These are phyloP conservation scores for Ottelia alismoides DNA, from an alignment of 106 monocot genomes.

Conservation along the genomic window DNA sequence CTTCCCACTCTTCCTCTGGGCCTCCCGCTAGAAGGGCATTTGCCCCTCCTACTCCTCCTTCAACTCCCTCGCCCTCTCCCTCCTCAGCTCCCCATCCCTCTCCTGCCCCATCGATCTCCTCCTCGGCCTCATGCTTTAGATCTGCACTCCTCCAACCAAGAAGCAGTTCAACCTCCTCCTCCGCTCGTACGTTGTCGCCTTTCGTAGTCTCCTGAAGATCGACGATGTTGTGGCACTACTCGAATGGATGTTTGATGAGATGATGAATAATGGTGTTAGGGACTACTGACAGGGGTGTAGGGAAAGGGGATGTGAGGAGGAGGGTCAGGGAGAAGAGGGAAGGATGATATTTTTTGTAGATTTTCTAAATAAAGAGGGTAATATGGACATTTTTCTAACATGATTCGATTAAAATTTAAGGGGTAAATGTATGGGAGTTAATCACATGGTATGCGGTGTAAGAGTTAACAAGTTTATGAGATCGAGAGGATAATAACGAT, in stretches of 20 bases:
- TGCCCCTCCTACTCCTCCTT: slow-evolving; percentile 55
- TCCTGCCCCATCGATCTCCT: slow-evolving; percentile 58
- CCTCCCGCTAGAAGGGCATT: slow-evolving; percentile 57
- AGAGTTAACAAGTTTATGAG: no score
- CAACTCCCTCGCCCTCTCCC: slow-evolving; percentile 62
- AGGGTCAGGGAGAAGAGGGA: no score
- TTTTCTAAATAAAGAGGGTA: no score
- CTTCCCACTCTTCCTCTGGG: slow-evolving; percentile 80
- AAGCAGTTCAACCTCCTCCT: slow-evolving; percentile 86
- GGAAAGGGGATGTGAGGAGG: no score
- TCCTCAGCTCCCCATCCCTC: slow-evolving; percentile 28
- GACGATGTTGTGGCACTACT: slow-evolving; percentile 39
- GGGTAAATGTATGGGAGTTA: no score
- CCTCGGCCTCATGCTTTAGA: slow-evolving; percentile 62
- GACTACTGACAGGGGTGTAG: no score
- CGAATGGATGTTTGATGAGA: slow-evolving; percentile 40
- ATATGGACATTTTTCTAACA: no score
- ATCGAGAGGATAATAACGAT: no score
- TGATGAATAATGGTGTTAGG: no score
- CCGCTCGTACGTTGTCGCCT: slow-evolving; percentile 44
- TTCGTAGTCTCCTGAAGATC: slow-evolving; percentile 41
- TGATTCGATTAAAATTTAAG: no score
- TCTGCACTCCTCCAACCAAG: slow-evolving; percentile 48
- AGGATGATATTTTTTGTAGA: no score
- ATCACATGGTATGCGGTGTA: no score